Evolutionary conservation across 78 protist species (phyloP).

Genomic region (Dictyostelium firmibasis): DNA sequence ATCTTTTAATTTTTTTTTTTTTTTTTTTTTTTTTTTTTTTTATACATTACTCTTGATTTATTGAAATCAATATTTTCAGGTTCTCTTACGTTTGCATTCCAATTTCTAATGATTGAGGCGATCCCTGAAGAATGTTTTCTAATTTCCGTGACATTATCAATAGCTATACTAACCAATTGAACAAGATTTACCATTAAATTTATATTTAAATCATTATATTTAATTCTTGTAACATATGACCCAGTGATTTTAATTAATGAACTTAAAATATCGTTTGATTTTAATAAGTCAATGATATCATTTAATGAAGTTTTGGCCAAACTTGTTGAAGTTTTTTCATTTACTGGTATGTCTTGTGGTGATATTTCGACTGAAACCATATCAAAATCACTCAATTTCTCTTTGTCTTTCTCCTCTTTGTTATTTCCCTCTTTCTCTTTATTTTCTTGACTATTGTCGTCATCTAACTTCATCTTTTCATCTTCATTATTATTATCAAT

Average conservation of each 20-base stretch:
- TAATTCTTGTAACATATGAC: conserved; percentile 29
- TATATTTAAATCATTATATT: conserved; percentile 1
- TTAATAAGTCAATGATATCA: background rate
- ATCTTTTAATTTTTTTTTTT: too few species aligned
- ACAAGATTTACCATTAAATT: conserved; percentile 10
- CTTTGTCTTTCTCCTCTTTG: background rate
- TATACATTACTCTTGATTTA: conserved; percentile 46
- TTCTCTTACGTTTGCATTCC: conserved; percentile 35
- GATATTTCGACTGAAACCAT: background rate
- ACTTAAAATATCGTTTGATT: background rate
- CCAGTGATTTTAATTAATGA: background rate
- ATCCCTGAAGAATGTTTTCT: background rate
- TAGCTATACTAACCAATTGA: background rate
- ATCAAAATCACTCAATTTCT: background rate
- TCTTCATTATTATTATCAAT: background rate
- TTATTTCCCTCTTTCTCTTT: background rate
- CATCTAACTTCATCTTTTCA: background rate
- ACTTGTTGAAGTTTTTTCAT: background rate
- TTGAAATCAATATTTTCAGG: conserved; percentile 45
- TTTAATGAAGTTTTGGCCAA: background rate
- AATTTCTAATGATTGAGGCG: background rate
- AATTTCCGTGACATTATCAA: conserved; percentile 6
- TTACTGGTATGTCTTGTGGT: background rate
- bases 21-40: too few species aligned
- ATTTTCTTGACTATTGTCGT: background rate